phyloP scores from a whole-genome alignment of 371 early-diverging fungal species.

The Vairimorpha apis region DNA sequence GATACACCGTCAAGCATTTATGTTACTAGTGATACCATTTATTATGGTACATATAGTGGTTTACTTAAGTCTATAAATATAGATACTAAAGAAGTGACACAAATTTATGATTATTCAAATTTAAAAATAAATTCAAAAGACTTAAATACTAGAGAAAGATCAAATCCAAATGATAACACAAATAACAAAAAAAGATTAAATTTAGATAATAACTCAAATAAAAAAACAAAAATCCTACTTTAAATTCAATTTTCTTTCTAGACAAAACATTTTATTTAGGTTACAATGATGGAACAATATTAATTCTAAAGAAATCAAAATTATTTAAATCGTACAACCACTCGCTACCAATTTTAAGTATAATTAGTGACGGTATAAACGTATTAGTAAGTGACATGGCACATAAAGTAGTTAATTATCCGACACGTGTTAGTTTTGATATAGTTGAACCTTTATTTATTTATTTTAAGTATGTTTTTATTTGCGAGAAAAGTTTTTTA shows the following conservation, averaged over 20 bases:
- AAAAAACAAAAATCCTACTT: neutral
- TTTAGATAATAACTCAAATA: neutral
- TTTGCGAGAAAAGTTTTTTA: slow-evolving; percentile 32
- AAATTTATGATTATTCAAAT: too few species aligned
- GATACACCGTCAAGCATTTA: neutral
- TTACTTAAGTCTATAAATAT: neutral
- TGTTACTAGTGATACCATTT: neutral
- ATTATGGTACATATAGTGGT: neutral
- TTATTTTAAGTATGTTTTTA: slow-evolving; percentile 42
- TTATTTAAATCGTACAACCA: slow-evolving; percentile 41
- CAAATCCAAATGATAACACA: too few species aligned
- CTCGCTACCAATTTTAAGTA: slow-evolving; percentile 37
- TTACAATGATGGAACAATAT: neutral
- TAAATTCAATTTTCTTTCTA: neutral
- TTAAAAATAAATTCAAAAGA: too few species aligned
- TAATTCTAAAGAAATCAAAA: neutral
- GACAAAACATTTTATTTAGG: neutral
- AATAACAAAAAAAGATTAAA: too few species aligned
- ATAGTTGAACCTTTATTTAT: slow-evolving; percentile 2
- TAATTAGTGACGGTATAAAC: slow-evolving; percentile 39
- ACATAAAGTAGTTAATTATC: slow-evolving; percentile 47
- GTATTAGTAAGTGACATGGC: slow-evolving; percentile 53
- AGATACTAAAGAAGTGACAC: too few species aligned
- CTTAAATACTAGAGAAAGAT: too few species aligned
- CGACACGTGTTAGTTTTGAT: slow-evolving; percentile 50